Evolutionary conservation across 2,329 filamentous ascomycete genomes (phyloP).

Genomic region (Neofusicoccum umdonicola): DNA sequence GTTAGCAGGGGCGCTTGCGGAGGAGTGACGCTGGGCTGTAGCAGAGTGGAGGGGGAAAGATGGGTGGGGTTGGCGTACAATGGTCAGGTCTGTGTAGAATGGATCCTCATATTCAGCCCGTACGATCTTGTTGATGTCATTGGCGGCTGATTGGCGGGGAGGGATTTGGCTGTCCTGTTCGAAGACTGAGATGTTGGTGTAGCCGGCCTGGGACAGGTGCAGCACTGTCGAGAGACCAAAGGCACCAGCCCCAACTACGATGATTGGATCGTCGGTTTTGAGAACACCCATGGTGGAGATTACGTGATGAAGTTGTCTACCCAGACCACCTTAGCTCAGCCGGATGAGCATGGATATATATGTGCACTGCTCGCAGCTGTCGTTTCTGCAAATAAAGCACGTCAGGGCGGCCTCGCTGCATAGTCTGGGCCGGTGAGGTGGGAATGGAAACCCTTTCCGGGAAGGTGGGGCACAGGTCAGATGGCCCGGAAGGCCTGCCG

Average conservation of each 20-base stretch:
- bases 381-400: no score
- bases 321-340: not conserved
- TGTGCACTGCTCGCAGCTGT: not conserved
- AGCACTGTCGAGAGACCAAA: slow-evolving; percentile 34
- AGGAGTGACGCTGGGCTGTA: no score
- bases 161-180: slow-evolving; percentile 42
- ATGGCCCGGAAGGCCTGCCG: not conserved
- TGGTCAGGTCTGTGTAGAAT: slow-evolving; percentile 55
- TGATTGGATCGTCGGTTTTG: slow-evolving; percentile 26
- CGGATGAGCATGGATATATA: not conserved
- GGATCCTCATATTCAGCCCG: slow-evolving; percentile 58
- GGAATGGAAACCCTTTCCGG: not conserved
- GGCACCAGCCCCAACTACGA: slow-evolving; percentile 30
- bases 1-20: not conserved
- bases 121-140: slow-evolving; percentile 63
- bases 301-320: not conserved
- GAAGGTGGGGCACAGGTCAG: not conserved
- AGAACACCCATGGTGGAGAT: slow-evolving; percentile 22
- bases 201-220: slow-evolving; percentile 29
- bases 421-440: not conserved
- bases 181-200: slow-evolving; percentile 30
- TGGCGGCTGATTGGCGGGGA: slow-evolving; percentile 54
- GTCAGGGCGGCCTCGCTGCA: not conserved
- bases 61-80: slow-evolving; percentile 37
- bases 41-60: not conserved